Base-by-base conservation (phyloP, 73 alveolate genomes). In the Tetrahymena borealis region DNA sequence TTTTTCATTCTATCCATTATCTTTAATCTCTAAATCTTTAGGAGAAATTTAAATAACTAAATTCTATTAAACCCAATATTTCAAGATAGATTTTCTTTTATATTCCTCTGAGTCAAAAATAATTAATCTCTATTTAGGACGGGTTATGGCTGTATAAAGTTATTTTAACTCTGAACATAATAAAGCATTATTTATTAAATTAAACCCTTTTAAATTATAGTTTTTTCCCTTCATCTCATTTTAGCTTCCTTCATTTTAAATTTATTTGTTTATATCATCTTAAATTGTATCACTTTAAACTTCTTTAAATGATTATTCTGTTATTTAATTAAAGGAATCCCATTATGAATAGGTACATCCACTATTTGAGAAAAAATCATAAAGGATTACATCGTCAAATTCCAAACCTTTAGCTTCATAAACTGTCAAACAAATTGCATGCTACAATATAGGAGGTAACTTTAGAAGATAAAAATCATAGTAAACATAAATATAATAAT, bases 341-440 rank as follows among this genome's bases (percentile, higher is more conserved):
- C 96, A 94, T 91, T 95, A 91, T 10, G 40, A 33, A 43, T 35
- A 41, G 18, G 96, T 92, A 40, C 93, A 91, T 0, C 91, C 79
- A 24, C 90, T 33, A 41, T 95, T 96, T 32, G 91, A 18, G 35
- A 95, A 95, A 90, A 95, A 95, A 31, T 95, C 94, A 91, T 38
- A 95, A 36, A 97, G 93, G 10, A 97, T 97, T 20, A 97, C 99
- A 95, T 97, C 99, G 40, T 97, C 99, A 91, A 97, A 97, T 91
- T 97, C 99, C 7, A 97, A 96, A n/a, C 99, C 99, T 94, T 97
- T 97, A 11, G 99, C 97, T 90, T 97, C 99, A 78, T 94, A 97
- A n/a, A 97, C 97, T 0, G 99, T 97, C 20, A 97, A 92, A 33
- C 97, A 94, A 11, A 97, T 95, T 33, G 98, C 98, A 78, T 97